A percentile compares a stretch with the other conserved stretches of the same genome.
Conservation (phyloP, 2,329 filamentous ascomycete genomes). For the Epichloe sibirici region DNA sequence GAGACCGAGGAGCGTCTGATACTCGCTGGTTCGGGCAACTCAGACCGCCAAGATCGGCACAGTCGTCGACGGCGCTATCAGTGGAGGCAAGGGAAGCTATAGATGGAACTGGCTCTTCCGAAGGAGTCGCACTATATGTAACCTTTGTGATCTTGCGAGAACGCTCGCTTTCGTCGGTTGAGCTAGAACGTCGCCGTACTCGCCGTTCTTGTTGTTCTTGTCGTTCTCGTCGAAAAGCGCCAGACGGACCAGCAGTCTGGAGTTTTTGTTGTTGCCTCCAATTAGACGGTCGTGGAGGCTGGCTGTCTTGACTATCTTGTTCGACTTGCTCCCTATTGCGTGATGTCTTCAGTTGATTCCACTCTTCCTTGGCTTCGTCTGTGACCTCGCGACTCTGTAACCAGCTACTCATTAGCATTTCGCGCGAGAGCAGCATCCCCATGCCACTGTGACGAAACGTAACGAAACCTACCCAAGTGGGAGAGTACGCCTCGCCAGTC, state of each 20-base stretch:
- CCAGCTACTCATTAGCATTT: slow-evolving; percentile 10
- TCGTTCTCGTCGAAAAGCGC: neutral
- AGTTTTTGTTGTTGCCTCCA: slow-evolving; percentile 12
- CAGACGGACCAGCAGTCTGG: neutral
- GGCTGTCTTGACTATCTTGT: slow-evolving; percentile 11
- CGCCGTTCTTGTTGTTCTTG: neutral
- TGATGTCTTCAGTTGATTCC: slow-evolving; percentile 17
- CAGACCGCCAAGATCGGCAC: slow-evolving; percentile 6
- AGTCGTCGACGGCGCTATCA: slow-evolving; percentile 9
- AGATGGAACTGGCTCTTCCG: slow-evolving; percentile 19
- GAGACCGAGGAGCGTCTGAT: neutral
- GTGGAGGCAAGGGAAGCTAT: slow-evolving; percentile 16
- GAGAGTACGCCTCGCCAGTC: slow-evolving; percentile 20
- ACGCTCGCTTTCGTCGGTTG: slow-evolving; percentile 8
- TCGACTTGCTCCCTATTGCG: neutral
- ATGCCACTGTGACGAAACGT: neutral
- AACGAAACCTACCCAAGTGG: slow-evolving; percentile 20
- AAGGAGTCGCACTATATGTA: slow-evolving; percentile 13
- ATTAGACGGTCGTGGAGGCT: slow-evolving; percentile 17
- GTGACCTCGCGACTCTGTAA: slow-evolving; percentile 20
- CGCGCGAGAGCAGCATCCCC: neutral
- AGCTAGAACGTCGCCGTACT: slow-evolving; percentile 2
- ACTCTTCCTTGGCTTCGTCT: slow-evolving; percentile 19
- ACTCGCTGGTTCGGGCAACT: neutral
- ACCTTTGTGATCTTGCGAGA: slow-evolving; percentile 13